phyloP scores from a whole-genome alignment of 2,329 filamentous ascomycete genomes.

The Fusarium buharicum region DNA sequence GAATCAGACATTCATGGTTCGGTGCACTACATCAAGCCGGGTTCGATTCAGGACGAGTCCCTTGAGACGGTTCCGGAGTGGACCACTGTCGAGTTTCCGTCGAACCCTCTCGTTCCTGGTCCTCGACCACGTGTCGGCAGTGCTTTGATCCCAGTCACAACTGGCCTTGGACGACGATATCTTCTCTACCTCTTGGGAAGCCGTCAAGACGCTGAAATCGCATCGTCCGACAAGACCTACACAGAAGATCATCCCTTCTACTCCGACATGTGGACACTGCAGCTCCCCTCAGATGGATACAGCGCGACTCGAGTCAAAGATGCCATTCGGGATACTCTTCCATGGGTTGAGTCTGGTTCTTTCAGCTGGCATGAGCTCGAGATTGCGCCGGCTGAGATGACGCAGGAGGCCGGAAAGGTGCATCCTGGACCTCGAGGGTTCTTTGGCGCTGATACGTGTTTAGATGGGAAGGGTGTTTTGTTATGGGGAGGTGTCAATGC shows the following conservation, averaged over 20 bases:
- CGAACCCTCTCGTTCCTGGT: slow-evolving; percentile 23
- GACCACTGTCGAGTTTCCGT: slow-evolving; percentile 31
- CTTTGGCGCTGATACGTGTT: slow-evolving; percentile 32
- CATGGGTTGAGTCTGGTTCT: slow-evolving; percentile 21
- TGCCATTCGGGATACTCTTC: slow-evolving; percentile 19
- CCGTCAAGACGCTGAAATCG: slow-evolving; percentile 19
- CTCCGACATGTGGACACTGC: slow-evolving; percentile 38
- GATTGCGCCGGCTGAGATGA: slow-evolving; percentile 32
- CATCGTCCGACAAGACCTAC: slow-evolving; percentile 8
- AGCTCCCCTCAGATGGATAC: slow-evolving; percentile 19
- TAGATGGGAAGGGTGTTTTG: slow-evolving; percentile 24
- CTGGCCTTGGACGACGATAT: slow-evolving; percentile 28
- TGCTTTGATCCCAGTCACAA: slow-evolving; percentile 23
- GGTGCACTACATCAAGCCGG: slow-evolving; percentile 22
- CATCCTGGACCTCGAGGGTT: slow-evolving; percentile 36
- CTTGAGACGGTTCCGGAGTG: slow-evolving; percentile 4
- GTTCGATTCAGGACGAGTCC: slow-evolving; percentile 16
- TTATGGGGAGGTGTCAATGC: slow-evolving; percentile 40
- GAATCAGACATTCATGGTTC: slow-evolving; percentile 31
- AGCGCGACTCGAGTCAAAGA: slow-evolving; percentile 33
- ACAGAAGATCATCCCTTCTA: slow-evolving; percentile 28
- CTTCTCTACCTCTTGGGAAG: slow-evolving; percentile 36
- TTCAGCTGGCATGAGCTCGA: slow-evolving; percentile 40
- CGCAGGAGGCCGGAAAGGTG: slow-evolving; percentile 30
- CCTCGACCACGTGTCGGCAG: slow-evolving; percentile 35